Conservation (phyloP, 78 protist genomes). For the Dictyostelium intermedium region DNA sequence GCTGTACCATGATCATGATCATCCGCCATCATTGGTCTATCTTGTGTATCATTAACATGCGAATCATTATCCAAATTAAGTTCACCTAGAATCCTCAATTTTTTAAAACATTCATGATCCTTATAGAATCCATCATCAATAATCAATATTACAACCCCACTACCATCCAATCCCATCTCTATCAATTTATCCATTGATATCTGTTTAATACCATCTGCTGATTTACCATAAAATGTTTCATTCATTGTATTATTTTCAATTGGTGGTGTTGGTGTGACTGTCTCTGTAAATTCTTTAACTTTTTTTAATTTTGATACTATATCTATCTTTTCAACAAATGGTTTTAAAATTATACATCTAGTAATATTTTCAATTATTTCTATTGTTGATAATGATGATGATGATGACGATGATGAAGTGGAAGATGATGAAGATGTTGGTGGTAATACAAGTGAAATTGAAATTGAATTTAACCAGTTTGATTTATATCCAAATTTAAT, state of each 20-base stretch:
- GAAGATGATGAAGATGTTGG: not conserved
- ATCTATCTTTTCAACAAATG: slow-evolving; percentile 23
- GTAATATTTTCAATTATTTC: not conserved
- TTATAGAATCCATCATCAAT: slow-evolving; percentile 66
- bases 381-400: not conserved
- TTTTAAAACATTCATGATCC: slow-evolving; percentile 18
- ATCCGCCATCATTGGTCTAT: not conserved
- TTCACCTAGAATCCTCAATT: not conserved
- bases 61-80: slow-evolving; percentile 25
- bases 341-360: slow-evolving; percentile 2
- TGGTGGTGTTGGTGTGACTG: not conserved
- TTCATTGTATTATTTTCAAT: not conserved
- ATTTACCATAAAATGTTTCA: slow-evolving; percentile 25
- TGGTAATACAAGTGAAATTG: not conserved
- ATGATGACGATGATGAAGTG: not conserved
- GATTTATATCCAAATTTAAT: not conserved
- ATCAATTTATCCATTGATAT: not conserved
- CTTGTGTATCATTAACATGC: slow-evolving; percentile 6
- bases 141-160: slow-evolving; percentile 38
- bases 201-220: not conserved
- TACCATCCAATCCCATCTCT: slow-evolving; percentile 19
- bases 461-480: slow-evolving; percentile 66
- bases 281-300: not conserved
- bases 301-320: slow-evolving; percentile 12
- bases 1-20: slow-evolving; percentile 48